A percentile compares a stretch with the other conserved stretches of the same genome.
These are phyloP conservation scores for maize (Zea mays) DNA, from an alignment of 176 grass and related monocot species.

Conservation along the genomic window Zm-B73-REFERENCE-NAM-5.0 NC_050105.1:59364001-59364500, in stretches of 20 bases:
- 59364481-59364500: conserved; percentile 55
- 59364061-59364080: conserved; percentile 72
- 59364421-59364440: conserved; percentile 60
- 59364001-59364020: conserved; percentile 27
- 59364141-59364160: conserved; percentile 82
- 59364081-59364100: conserved; percentile 96
- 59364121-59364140: conserved; percentile 71
- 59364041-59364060: conserved; percentile 74
- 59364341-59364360: conserved; percentile 60
- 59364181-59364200: conserved; percentile 73
- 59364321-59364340: conserved; percentile 88
- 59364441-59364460: conserved; percentile 65
- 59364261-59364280: conserved; percentile 18
- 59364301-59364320: conserved; percentile 66
- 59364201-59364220: conserved; percentile 57
- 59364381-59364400: conserved; percentile 73
- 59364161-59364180: conserved; percentile 64
- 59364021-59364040: conserved; percentile 30
- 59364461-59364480: conserved; percentile 73
- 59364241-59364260: conserved; percentile 19
- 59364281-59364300: conserved; percentile 55
- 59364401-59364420: conserved; percentile 59
- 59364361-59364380: conserved; percentile 46
- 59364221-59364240: conserved; percentile 30
- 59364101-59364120: conserved; percentile 57